Evolutionary conservation across 345 rosid genomes (phyloP), one percentile per base, ranked within the genome.

Genomic region (Iberis pinnata): DNA sequence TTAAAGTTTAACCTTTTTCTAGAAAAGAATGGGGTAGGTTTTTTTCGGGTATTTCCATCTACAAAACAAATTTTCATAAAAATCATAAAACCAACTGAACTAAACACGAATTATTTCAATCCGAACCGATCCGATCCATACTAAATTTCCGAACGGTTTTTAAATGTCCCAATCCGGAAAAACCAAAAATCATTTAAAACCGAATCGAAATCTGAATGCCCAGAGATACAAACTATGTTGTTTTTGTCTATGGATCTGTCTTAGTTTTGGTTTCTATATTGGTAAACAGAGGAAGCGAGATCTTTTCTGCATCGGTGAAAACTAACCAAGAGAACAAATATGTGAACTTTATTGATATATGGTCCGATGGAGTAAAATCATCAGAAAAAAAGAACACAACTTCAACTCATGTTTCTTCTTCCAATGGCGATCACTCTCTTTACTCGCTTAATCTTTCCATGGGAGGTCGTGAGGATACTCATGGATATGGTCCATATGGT

Each of bases 321-420:
- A 36, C 54, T n/a, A 69, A 48, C 13, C 13, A 67, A 48, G 66
- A 48, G 15, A 43, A 69, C 64, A 49, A 78, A 73, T 60, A 67
- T 48, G 35, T 67, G 44, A 76, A 75, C 18, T 80, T 76, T 39
- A 77, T 75, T 35, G 83, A 84, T 56, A 68, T 82, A 2, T 79
- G 88, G 88, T 73, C 89, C 5, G 55, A 65, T 46, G 73, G 60
- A 56, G 68, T 64, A 38, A 61, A 43, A 41, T 51, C 73, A 18
- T 43, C 65, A 25, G 71, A 67, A 13, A 61, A 69, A 49, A 71
- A 43, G 39, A 62, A 53, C 18, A 15, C 69, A 20, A 38, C 64
- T 18, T 32, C 61, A 60, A 54, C 71, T 7, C 48, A 68, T 69
- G 69, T 53, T 48, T 59, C 58, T 49, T 43, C 89, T 38, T 64